Evolutionary conservation across 2,329 filamentous ascomycete genomes (phyloP), one percentile per base, ranked within the genome.

Genomic region (Incumbomyces delicatus): DNA sequence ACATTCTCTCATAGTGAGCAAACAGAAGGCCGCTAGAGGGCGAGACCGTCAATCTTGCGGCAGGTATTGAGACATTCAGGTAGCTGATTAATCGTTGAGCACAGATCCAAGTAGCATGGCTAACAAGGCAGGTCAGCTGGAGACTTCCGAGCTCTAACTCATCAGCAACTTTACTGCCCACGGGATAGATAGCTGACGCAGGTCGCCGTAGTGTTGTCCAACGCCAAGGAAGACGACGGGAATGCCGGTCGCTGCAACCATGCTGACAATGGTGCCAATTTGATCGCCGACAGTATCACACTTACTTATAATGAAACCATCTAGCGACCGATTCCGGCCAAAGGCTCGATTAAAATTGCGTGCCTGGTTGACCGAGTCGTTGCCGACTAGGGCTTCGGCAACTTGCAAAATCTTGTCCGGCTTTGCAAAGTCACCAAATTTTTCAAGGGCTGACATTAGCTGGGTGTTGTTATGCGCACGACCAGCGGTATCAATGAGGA

Each of bases 321-420:
- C 94, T 32, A 98, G 75, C 22, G 78, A 78, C 48, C 90, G 75
- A 12, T 80, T 81, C 4, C 78, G 74, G 29, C 92, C 94, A 67
- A 98, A 96, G 2, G 87, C 85, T 32, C 83, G 80, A 62, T 95
- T 95, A 72, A 98, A 98, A 69, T 95, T 95, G 59, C 89, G 78
- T 2, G 94, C 92, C 68, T 98, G 92, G 40, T 88, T 87, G 17
- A 98, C 92, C 3, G 85, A 88, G 66, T 98, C 94, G 3, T 87
- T 95, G 49, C 92, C 92, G 1, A 98, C 94, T 20, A 98, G 77
- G 7, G 92, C 92, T 76, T 85, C 84, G 52, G 80, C 83, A 53
- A 98, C 92, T 89, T 98, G 96, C 63, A 98, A 80, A 54, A 98
- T 95, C 74, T 98, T 96, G 67, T 98, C 90, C 1, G 94, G 94